These are phyloP conservation scores for Triticum dicoccoides DNA, from an alignment of 176 grass and related monocot species.

Conservation along the genomic window DNA sequence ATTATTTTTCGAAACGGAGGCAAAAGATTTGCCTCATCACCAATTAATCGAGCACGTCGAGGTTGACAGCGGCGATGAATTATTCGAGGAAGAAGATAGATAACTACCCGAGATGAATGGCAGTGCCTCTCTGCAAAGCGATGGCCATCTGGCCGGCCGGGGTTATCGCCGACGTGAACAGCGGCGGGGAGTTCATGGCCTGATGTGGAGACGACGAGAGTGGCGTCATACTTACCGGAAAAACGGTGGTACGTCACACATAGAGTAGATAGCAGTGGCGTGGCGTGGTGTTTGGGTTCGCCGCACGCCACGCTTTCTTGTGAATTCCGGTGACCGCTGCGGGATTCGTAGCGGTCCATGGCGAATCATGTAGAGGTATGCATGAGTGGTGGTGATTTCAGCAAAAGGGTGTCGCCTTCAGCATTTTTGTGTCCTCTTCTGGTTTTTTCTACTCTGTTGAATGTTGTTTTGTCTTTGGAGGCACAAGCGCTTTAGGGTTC, in stretches of 20 bases:
- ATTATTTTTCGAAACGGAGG: neutral
- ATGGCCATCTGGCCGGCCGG: neutral
- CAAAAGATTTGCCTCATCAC: no score
- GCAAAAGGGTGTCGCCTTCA: neutral
- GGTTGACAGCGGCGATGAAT: neutral
- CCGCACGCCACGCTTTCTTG: neutral
- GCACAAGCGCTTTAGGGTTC: neutral
- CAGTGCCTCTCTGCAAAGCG: neutral
- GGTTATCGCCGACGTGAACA: no score
- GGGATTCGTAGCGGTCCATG: neutral
- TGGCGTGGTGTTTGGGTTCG: neutral
- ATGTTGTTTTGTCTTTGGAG: constrained; percentile 12
- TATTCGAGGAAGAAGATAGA: neutral
- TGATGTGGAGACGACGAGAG: neutral
- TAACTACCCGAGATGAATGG: neutral
- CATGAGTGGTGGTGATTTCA: neutral
- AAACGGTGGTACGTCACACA: neutral
- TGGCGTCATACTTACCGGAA: neutral
- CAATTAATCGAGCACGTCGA: neutral
- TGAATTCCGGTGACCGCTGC: neutral
- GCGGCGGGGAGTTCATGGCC: neutral
- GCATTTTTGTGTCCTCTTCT: neutral
- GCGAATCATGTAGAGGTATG: neutral
- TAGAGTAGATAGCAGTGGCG: neutral
- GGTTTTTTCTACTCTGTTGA: neutral